Percentiles rank a stretch among this genome's conserved stretches.
Evolutionary conservation across 208 protist species (phyloP).

Genomic region (Leishmania tropica): DNA sequence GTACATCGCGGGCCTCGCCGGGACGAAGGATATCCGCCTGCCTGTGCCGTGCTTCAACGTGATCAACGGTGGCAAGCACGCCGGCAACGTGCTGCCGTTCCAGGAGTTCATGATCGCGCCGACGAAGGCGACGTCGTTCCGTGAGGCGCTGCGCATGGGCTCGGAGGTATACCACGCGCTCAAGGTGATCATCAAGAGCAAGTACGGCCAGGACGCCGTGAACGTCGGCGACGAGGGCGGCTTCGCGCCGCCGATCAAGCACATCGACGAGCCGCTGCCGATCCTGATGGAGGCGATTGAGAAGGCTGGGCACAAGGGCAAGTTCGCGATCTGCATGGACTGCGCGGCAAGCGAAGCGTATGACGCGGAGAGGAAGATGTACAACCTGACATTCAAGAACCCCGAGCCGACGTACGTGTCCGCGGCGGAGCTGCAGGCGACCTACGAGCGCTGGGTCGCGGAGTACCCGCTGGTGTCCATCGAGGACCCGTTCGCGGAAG

Average conservation of each 20-base stretch:
- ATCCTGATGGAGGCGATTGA: conserved; percentile 97
- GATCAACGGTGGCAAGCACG: conserved; percentile 99
- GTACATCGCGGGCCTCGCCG: conserved; percentile 95
- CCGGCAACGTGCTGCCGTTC: conserved; percentile 95
- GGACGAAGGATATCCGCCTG: conserved; percentile 79
- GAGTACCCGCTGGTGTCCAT: conserved; percentile 98
- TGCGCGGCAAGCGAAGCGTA: conserved; percentile 99
- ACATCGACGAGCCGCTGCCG: conserved; percentile 97
- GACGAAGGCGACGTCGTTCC: conserved; percentile 94
- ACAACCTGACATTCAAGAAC: conserved; percentile 99
- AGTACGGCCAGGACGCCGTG: conserved; percentile 96
- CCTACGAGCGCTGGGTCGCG: conserved; percentile 91
- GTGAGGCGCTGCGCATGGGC: conserved; percentile 96
- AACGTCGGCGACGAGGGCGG: conserved; percentile 99
- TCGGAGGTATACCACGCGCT: conserved; percentile 98
- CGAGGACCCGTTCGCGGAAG: conserved; percentile 99
- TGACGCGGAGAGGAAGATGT: conserved; percentile 90
- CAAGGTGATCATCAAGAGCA: conserved; percentile 96
- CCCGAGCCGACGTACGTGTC: conserved; percentile 74
- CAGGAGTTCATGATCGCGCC: conserved; percentile 99
- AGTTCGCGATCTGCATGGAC: conserved; percentile 99
- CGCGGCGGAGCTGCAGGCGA: conserved; percentile 82
- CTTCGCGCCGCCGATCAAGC: conserved; percentile 96
- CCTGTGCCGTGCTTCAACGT: conserved; percentile 99
- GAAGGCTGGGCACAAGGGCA: conserved; percentile 93